Conservation (phyloP, 1,284 basidiomycete species). For the Cryptococcus sp. region DNA sequence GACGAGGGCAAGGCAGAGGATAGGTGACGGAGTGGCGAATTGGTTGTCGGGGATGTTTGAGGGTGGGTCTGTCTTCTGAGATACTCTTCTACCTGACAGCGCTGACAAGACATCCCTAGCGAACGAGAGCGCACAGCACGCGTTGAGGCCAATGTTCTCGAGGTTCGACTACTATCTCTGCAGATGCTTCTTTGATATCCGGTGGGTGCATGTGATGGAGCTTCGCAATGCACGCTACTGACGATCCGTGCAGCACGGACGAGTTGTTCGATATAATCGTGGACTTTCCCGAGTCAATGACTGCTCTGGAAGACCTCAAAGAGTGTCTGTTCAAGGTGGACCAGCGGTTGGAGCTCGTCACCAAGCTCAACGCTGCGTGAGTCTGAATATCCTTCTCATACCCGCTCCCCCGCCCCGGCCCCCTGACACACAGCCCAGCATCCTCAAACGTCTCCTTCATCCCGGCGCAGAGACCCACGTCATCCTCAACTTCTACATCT, state of each 20-base stretch:
- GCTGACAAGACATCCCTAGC: slow-evolving; percentile 3
- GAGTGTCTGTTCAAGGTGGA: slow-evolving; percentile 44
- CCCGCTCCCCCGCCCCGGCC: too few species aligned
- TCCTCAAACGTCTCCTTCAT: slow-evolving; percentile 81
- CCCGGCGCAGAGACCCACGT: slow-evolving; percentile 93
- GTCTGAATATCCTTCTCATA: slow-evolving; percentile 8
- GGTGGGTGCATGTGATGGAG: slow-evolving; percentile 54
- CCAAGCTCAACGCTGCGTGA: slow-evolving; percentile 44
- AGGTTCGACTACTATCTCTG: slow-evolving; percentile 88
- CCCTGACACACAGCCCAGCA: slow-evolving; percentile 54
- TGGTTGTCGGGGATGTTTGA: slow-evolving; percentile 79
- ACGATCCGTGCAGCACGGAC: slow-evolving; percentile 58
- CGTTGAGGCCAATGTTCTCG: slow-evolving; percentile 75
- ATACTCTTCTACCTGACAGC: neutral
- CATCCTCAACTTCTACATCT: slow-evolving; percentile 89
- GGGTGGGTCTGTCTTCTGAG: slow-evolving; percentile 21
- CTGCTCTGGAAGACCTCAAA: slow-evolving; percentile 83
- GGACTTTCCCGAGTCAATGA: slow-evolving; percentile 81
- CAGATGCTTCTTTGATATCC: slow-evolving; percentile 77
- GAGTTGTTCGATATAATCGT: slow-evolving; percentile 97
- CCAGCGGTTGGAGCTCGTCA: slow-evolving; percentile 41
- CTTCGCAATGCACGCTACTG: neutral
- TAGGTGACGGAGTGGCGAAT: slow-evolving; percentile 69
- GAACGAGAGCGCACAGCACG: slow-evolving; percentile 40
- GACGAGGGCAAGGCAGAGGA: slow-evolving; percentile 64